phyloP scores from a whole-genome alignment of 352 stramenopile genomes.

The Pythium pyrilobum region DNA sequence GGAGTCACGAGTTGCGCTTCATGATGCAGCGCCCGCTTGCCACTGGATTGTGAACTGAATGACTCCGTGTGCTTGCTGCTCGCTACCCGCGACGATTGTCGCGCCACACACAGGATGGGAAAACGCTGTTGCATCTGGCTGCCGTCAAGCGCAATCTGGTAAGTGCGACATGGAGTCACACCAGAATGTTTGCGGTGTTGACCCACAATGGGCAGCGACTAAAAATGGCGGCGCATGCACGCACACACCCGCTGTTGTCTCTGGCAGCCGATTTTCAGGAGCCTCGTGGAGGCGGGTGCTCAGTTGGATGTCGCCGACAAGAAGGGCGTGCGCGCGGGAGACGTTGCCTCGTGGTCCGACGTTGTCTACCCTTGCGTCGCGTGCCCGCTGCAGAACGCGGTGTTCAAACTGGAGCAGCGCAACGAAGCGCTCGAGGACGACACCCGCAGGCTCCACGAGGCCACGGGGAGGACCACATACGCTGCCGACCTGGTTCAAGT shows the following conservation, averaged over 20 bases:
- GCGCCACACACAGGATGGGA: slow-evolving; percentile 22
- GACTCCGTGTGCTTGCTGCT: not conserved
- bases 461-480: not conserved
- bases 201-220: too few species aligned
- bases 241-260: too few species aligned
- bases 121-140: slow-evolving; percentile 27
- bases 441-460: not conserved
- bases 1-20: too few species aligned
- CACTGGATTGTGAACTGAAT: not conserved
- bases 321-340: slow-evolving; percentile 15
- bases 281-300: slow-evolving; percentile 15
- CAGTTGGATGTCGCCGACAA: slow-evolving; percentile 13
- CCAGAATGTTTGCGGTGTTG: too few species aligned
- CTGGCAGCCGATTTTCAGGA: slow-evolving; percentile 9
- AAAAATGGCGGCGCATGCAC: not conserved
- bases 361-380: slow-evolving; percentile 14
- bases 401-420: slow-evolving; percentile 19
- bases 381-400: slow-evolving; percentile 13
- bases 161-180: not conserved
- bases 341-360: slow-evolving; percentile 18
- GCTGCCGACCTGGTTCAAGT: not conserved
- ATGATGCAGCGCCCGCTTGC: too few species aligned
- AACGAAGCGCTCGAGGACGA: slow-evolving; percentile 7
- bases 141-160: slow-evolving; percentile 28
- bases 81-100: too few species aligned